These are phyloP conservation scores for Pholiota microspora DNA, from an alignment of 768 basidiomycete genomes.

Conservation along the genomic window DNA sequence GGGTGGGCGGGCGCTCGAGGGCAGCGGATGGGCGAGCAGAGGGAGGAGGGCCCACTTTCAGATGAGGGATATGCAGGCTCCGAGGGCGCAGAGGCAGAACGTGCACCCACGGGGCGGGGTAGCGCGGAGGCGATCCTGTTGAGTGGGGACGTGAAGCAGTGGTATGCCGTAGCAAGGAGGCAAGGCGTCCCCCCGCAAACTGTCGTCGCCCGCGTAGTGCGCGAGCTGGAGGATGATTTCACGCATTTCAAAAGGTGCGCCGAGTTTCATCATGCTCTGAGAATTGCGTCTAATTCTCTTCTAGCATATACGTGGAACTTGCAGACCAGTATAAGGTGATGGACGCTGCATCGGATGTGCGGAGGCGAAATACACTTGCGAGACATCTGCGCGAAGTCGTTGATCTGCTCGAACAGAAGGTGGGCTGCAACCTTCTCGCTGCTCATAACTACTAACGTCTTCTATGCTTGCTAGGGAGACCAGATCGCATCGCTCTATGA, in stretches of 20 bases:
- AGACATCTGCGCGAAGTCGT: slow-evolving; percentile 90
- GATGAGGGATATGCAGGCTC: slow-evolving; percentile 51
- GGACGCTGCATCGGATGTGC: slow-evolving; percentile 79
- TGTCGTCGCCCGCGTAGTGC: slow-evolving; percentile 74
- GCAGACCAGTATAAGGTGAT: slow-evolving; percentile 92
- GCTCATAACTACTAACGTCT: neutral
- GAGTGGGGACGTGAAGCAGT: slow-evolving; percentile 26
- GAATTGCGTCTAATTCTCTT: slow-evolving; percentile 7
- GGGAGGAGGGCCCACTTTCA: slow-evolving; percentile 27
- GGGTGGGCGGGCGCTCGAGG: slow-evolving; percentile 12
- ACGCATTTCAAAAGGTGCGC: slow-evolving; percentile 89
- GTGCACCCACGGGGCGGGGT: neutral
- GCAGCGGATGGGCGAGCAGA: neutral
- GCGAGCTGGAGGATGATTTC: slow-evolving; percentile 94
- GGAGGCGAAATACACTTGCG: slow-evolving; percentile 82
- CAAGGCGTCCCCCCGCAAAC: slow-evolving; percentile 80
- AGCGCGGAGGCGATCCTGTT: slow-evolving; percentile 16
- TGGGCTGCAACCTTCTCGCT: slow-evolving; percentile 29
- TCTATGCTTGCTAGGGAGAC: slow-evolving; percentile 63
- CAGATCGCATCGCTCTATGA: slow-evolving; percentile 93
- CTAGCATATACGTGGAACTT: slow-evolving; percentile 85
- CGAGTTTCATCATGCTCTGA: neutral
- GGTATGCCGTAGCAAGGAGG: slow-evolving; percentile 28
- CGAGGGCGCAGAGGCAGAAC: slow-evolving; percentile 31
- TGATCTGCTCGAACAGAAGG: slow-evolving; percentile 90